Evolutionary conservation across 495 filamentous ascomycete species (phyloP).

Genomic region (Usnea hakonensis): DNA sequence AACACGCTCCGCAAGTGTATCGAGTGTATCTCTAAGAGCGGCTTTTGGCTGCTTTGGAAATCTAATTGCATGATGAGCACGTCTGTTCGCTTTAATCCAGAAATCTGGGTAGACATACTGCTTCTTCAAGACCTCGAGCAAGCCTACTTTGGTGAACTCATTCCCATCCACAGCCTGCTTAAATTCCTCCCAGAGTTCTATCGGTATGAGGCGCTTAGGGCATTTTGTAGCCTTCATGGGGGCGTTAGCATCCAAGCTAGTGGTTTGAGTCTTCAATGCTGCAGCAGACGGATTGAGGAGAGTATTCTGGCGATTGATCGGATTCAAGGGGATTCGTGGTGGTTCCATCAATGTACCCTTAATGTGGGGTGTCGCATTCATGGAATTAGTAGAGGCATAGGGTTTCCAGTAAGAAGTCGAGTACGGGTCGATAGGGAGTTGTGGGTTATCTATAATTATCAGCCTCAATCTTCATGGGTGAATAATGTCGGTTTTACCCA

Average conservation of each 20-base stretch:
- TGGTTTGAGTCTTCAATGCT: not conserved
- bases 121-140: conserved; percentile 70
- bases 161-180: conserved; percentile 61
- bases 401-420: conserved; percentile 71
- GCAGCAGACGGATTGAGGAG: not conserved
- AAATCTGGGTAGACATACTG: conserved; percentile 31
- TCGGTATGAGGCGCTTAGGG: conserved; percentile 36
- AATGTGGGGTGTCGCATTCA: conserved; percentile 26
- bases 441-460: conserved; percentile 33
- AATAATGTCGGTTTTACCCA: conserved; percentile 42
- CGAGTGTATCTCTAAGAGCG: conserved; percentile 64
- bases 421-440: conserved; percentile 72
- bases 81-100: not conserved
- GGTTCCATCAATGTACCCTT: conserved; percentile 21
- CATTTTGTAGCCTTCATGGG: conserved; percentile 26
- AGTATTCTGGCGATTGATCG: conserved; percentile 14
- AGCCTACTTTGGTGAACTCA: conserved; percentile 63
- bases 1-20: conserved; percentile 58
- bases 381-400: conserved; percentile 13
- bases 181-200: conserved; percentile 63
- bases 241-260: conserved; percentile 26
- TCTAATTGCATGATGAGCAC: conserved; percentile 26
- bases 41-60: conserved; percentile 68
- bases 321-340: conserved; percentile 20
- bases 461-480: conserved; percentile 1